A percentile compares a stretch with the other conserved stretches of the same genome.
Conservation (phyloP, 768 basidiomycete species). For the Suillus variegatus region DNA sequence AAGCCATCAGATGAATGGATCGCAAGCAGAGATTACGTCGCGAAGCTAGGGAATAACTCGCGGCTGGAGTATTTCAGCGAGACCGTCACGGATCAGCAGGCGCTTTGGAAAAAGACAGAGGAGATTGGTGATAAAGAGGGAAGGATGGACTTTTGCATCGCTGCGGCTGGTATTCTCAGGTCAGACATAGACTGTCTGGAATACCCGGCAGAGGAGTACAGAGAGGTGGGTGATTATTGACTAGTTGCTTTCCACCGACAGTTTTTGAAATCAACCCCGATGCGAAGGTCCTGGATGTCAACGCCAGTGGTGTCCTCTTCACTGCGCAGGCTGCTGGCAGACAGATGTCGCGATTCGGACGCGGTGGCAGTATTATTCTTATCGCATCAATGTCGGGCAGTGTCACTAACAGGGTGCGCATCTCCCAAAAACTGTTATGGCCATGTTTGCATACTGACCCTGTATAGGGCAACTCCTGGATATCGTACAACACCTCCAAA, state of each 20-base stretch:
- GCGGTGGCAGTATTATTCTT: slow-evolving; percentile 55
- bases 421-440: background rate
- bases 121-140: slow-evolving; percentile 67
- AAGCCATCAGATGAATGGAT: slow-evolving; percentile 59
- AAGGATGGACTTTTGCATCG: slow-evolving; percentile 74
- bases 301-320: slow-evolving; percentile 61
- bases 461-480: slow-evolving; percentile 68
- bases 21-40: slow-evolving; percentile 54
- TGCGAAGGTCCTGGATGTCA: slow-evolving; percentile 63
- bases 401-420: slow-evolving; percentile 67
- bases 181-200: slow-evolving; percentile 61
- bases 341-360: slow-evolving; percentile 53
- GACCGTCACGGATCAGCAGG: slow-evolving; percentile 65
- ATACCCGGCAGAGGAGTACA: slow-evolving; percentile 65
- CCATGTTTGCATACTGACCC: slow-evolving; percentile 8
- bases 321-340: slow-evolving; percentile 62
- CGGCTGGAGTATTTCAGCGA: slow-evolving; percentile 62
- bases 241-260: background rate
- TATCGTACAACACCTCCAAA: slow-evolving; percentile 78
- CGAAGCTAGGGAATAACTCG: slow-evolving; percentile 40
- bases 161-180: slow-evolving; percentile 74
- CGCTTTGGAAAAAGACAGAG: slow-evolving; percentile 56
- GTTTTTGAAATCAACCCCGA: background rate
- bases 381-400: slow-evolving; percentile 64
- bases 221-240: slow-evolving; percentile 43